Percentiles rank a stretch among this genome's conserved stretches.
Conservation (phyloP, 306 rosid genomes). For the Astragalus glycyphyllos region DNA sequence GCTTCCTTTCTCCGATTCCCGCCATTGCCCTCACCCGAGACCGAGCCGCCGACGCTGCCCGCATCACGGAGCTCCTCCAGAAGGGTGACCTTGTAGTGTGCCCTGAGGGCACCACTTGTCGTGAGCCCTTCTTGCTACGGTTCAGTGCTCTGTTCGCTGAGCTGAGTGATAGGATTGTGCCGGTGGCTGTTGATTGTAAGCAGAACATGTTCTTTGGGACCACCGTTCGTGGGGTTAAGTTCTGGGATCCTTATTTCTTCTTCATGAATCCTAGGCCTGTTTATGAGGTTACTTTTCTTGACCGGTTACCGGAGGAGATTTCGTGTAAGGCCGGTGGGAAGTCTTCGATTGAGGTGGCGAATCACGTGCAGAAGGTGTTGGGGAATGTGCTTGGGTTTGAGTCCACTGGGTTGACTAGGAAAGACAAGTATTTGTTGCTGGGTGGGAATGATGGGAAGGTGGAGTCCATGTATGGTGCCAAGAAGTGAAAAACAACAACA, state of each 20-base stretch:
- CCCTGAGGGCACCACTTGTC: slow-evolving; percentile 94
- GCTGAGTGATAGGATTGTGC: slow-evolving; percentile 92
- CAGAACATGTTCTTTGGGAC: slow-evolving; percentile 90
- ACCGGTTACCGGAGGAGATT: slow-evolving; percentile 75
- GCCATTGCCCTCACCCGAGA: slow-evolving; percentile 88
- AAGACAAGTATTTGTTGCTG: slow-evolving; percentile 83
- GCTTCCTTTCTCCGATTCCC: slow-evolving; percentile 95
- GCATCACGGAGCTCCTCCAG: slow-evolving; percentile 67
- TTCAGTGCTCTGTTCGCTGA: slow-evolving; percentile 93
- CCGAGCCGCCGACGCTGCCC: slow-evolving; percentile 90
- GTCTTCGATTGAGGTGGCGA: slow-evolving; percentile 91
- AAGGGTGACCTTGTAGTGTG: slow-evolving; percentile 93
- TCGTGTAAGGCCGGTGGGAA: slow-evolving; percentile 82
- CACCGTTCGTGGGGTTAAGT: slow-evolving; percentile 88
- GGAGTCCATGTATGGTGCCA: slow-evolving; percentile 70
- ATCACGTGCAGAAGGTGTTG: slow-evolving; percentile 87
- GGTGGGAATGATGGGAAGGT: slow-evolving; percentile 99
- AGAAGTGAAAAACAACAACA: slow-evolving; percentile 50
- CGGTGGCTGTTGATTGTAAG: slow-evolving; percentile 87
- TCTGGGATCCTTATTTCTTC: slow-evolving; percentile 95
- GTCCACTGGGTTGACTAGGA: slow-evolving; percentile 82
- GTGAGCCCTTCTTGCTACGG: slow-evolving; percentile 79
- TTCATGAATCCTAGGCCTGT: slow-evolving; percentile 96
- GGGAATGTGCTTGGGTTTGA: slow-evolving; percentile 83
- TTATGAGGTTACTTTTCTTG: slow-evolving; percentile 75